phyloP scores from a whole-genome alignment of 495 filamentous ascomycete genomes.

The Hypoxylon trugodes region DNA sequence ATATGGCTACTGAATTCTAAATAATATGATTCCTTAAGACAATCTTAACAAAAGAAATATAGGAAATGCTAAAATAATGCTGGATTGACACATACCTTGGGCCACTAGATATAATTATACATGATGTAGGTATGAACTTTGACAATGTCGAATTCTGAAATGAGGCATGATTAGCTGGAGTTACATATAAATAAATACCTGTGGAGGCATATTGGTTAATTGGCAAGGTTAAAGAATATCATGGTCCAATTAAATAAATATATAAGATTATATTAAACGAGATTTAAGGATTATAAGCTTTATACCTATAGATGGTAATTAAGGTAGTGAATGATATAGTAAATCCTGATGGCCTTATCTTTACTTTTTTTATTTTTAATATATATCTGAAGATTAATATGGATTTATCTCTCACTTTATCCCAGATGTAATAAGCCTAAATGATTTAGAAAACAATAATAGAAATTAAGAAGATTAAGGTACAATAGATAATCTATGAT shows the following conservation, averaged over 20 bases:
- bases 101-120: constrained; percentile 28
- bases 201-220: constrained; percentile 38
- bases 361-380: too few relatives aligned
- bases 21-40: constrained; percentile 23
- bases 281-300: too few relatives aligned
- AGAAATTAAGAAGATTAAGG: too few relatives aligned
- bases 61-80: constrained; percentile 28
- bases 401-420: too few relatives aligned
- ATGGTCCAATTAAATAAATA: constrained; percentile 40
- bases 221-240: too few relatives aligned
- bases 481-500: too few relatives aligned
- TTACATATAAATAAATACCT: constrained; percentile 20
- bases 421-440: too few relatives aligned
- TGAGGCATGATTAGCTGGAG: constrained; percentile 2
- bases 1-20: constrained; percentile 19
- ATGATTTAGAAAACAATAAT: too few relatives aligned
- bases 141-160: constrained; percentile 36
- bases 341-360: too few relatives aligned
- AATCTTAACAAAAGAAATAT: constrained; percentile 26
- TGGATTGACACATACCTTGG: constrained; percentile 45
- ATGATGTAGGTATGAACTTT: constrained; percentile 42
- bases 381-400: too few relatives aligned
- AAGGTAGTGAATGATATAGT: too few relatives aligned
- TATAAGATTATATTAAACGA: constrained; percentile 20
- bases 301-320: too few relatives aligned